Conservation (phyloP, 169 alveolate genomes). For the Perkinsus olseni region DNA sequence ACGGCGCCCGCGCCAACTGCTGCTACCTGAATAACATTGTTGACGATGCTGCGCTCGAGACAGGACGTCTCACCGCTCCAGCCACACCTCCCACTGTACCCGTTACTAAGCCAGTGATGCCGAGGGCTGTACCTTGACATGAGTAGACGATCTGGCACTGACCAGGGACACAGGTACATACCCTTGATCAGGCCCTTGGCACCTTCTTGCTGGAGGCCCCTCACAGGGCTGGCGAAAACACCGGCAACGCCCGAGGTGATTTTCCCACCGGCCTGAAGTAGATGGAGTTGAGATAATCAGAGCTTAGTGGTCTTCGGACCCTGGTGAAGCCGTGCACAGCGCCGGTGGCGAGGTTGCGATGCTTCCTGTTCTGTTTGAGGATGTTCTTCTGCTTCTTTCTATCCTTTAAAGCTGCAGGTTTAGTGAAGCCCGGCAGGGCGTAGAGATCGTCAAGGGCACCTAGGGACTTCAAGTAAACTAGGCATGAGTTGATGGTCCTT, state of each 20-base stretch:
- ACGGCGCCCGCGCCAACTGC: neutral
- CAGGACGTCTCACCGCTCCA: neutral
- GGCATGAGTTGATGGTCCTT: neutral
- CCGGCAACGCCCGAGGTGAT: neutral
- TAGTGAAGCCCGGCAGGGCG: neutral
- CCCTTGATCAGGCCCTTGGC: neutral
- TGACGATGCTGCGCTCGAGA: no score
- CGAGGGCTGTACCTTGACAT: neutral
- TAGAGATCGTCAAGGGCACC: neutral
- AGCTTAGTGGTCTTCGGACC: no score
- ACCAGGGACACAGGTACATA: neutral
- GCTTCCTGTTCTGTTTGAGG: neutral
- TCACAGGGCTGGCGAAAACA: neutral
- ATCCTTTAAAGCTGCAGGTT: neutral
- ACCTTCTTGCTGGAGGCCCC: neutral
- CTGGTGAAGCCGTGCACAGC: neutral
- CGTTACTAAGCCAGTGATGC: neutral
- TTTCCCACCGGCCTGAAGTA: neutral
- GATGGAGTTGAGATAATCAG: neutral
- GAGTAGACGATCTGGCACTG: neutral
- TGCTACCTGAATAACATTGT: neutral
- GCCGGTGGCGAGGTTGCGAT: neutral
- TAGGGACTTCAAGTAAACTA: neutral
- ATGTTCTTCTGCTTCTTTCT: neutral
- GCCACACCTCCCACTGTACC: neutral